Conservation (phyloP, 805 yeast genomes). For the Jamesozyma spencerorum region DNA sequence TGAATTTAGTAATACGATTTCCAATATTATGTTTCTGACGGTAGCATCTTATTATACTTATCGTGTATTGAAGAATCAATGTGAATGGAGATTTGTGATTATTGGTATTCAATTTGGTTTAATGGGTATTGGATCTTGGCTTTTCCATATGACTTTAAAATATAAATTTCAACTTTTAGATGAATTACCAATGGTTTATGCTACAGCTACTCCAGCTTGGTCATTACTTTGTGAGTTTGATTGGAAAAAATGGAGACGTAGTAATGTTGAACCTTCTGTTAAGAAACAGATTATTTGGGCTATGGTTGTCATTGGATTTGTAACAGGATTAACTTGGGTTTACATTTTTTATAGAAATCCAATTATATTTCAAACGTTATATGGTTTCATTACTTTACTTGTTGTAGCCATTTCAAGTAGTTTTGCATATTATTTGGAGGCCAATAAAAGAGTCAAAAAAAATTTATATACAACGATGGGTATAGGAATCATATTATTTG, state of each 20-base stretch:
- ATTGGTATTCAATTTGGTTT: constrained; percentile 72
- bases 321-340: constrained; percentile 54
- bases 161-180: constrained; percentile 88
- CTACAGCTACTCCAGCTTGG: constrained; percentile 93
- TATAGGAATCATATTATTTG: constrained; percentile 53
- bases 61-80: constrained; percentile 48
- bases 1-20: constrained; percentile 78
- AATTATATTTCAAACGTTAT: constrained; percentile 78
- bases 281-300: constrained; percentile 34
- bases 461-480: constrained; percentile 48
- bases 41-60: constrained; percentile 56
- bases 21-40: constrained; percentile 52
- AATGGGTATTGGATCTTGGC: constrained; percentile 91
- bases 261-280: constrained; percentile 4
- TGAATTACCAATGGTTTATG: constrained; percentile 96
- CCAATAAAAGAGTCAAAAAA: constrained; percentile 36
- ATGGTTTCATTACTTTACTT: constrained; percentile 66
- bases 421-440: constrained; percentile 33
- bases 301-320: constrained; percentile 40
- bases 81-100: constrained; percentile 63
- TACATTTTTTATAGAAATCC: constrained; percentile 74
- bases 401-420: constrained; percentile 54
- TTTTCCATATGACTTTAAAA: constrained; percentile 90
- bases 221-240: constrained; percentile 51
- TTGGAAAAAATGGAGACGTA: constrained; percentile 26